Conservation (phyloP, 352 stramenopile species). For the Phytopythium ostracodes region DNA sequence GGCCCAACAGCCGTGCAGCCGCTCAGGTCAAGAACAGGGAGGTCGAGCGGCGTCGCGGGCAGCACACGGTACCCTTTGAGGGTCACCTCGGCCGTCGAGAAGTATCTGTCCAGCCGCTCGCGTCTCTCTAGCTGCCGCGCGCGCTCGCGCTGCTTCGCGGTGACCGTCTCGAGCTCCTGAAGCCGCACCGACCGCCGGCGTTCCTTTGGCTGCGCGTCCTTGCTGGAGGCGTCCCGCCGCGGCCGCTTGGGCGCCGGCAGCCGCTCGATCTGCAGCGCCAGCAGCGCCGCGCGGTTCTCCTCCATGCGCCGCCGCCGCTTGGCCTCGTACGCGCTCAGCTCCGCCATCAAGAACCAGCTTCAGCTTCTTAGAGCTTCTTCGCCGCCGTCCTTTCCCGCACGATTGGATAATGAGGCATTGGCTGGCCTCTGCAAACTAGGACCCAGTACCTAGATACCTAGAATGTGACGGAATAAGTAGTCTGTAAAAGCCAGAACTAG, state of each 20-base stretch:
- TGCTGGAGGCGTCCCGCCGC: background rate
- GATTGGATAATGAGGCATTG: no score
- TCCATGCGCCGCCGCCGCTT: conserved; percentile 55
- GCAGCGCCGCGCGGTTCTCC: conserved; percentile 40
- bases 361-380: no score
- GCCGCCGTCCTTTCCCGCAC: no score
- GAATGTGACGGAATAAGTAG: no score
- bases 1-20: background rate
- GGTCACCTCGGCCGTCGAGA: background rate
- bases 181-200: background rate
- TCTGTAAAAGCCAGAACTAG: no score
- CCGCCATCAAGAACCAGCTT: background rate
- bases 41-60: background rate
- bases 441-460: no score
- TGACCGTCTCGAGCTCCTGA: background rate
- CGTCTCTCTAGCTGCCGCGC: background rate
- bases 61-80: background rate
- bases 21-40: background rate
- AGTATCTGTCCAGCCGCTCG: background rate
- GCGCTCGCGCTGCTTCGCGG: background rate
- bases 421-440: no score
- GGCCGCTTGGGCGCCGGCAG: conserved; percentile 8
- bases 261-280: conserved; percentile 28
- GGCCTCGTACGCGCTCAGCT: conserved; percentile 49
- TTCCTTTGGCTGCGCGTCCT: background rate